A percentile compares a stretch with the other conserved stretches of the same genome.
phyloP scores from a whole-genome alignment of 306 rosid species.

The Astragalus glycyphyllos region DNA sequence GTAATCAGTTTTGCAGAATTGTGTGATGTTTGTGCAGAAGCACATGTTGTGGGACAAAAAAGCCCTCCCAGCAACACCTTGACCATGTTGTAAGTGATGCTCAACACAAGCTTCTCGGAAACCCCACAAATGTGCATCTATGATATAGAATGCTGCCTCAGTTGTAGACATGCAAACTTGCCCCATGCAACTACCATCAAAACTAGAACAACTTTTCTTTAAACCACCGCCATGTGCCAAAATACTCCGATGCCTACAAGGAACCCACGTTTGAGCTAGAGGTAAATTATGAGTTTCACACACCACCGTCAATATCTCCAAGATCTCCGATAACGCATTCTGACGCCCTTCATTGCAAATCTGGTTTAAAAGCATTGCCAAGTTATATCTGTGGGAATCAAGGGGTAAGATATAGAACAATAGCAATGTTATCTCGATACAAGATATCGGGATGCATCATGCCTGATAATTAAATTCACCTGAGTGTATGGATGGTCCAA shows the following conservation, averaged over 20 bases:
- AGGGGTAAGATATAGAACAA: slow-evolving; percentile 53
- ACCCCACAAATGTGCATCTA: slow-evolving; percentile 91
- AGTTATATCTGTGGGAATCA: slow-evolving; percentile 77
- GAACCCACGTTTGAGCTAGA: slow-evolving; percentile 98
- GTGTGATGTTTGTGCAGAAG: slow-evolving; percentile 77
- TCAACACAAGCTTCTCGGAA: slow-evolving; percentile 90
- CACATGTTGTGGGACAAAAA: slow-evolving; percentile 68
- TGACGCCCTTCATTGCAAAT: slow-evolving; percentile 95
- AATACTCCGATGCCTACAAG: slow-evolving; percentile 88
- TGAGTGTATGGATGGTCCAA: slow-evolving; percentile 67
- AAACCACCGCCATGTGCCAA: slow-evolving; percentile 88
- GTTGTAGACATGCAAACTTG: slow-evolving; percentile 93
- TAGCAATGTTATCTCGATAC: slow-evolving; percentile 33
- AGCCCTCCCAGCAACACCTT: slow-evolving; percentile 95
- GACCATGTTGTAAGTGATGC: slow-evolving; percentile 91
- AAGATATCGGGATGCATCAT: slow-evolving; percentile 40
- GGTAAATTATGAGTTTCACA: slow-evolving; percentile 92
- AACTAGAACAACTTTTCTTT: slow-evolving; percentile 82
- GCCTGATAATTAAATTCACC: slow-evolving; percentile 54
- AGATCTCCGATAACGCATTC: slow-evolving; percentile 83
- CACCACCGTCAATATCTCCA: slow-evolving; percentile 88
- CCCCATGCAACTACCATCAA: slow-evolving; percentile 94
- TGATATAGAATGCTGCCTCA: slow-evolving; percentile 77
- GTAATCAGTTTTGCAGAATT: slow-evolving; percentile 83
- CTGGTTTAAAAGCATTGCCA: slow-evolving; percentile 92